Evolutionary conservation across 176 grass and related monocot species (phyloP).

Genomic region (Eragrostis curvula): DNA sequence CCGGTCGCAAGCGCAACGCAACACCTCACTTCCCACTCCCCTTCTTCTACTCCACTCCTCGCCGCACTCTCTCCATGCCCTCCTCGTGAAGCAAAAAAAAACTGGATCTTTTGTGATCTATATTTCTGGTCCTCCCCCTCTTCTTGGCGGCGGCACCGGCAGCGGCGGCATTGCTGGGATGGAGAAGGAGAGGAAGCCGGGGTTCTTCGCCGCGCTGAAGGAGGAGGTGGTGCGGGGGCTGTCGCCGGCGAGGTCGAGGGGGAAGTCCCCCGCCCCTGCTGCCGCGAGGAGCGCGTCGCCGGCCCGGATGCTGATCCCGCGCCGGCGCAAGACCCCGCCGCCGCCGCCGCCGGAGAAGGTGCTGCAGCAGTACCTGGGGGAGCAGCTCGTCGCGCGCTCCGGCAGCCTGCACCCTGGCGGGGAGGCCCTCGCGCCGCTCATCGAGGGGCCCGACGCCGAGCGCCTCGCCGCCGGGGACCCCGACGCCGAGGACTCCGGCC

Average conservation of each 20-base stretch:
- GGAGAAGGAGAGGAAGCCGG: constrained; percentile 87
- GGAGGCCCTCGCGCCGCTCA: constrained; percentile 72
- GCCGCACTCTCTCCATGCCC: constrained; percentile 38
- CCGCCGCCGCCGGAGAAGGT: constrained; percentile 46
- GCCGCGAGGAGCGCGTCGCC: constrained; percentile 53
- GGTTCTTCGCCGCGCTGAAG: constrained; percentile 71
- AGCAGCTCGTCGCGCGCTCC: constrained; percentile 64
- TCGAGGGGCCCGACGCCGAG: constrained; percentile 76
- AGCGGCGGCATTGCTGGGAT: constrained; percentile 34
- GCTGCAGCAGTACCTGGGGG: constrained; percentile 46
- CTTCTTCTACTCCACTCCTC: constrained; percentile 55
- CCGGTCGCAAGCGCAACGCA: background rate
- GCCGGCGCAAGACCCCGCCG: constrained; percentile 53
- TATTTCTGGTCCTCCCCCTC: background rate
- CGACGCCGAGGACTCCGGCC: constrained; percentile 42
- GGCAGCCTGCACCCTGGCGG: constrained; percentile 68
- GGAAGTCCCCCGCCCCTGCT: constrained; percentile 44
- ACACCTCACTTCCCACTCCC: background rate
- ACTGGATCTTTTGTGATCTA: background rate
- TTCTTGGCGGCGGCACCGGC: background rate
- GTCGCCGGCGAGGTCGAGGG: constrained; percentile 62
- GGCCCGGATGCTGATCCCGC: constrained; percentile 55
- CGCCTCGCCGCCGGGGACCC: constrained; percentile 42
- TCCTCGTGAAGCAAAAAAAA: constrained; percentile 43
- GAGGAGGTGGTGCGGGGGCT: constrained; percentile 76